Conservation (phyloP, 179 eudicot species). For the Carnegiea gigantea region DNA sequence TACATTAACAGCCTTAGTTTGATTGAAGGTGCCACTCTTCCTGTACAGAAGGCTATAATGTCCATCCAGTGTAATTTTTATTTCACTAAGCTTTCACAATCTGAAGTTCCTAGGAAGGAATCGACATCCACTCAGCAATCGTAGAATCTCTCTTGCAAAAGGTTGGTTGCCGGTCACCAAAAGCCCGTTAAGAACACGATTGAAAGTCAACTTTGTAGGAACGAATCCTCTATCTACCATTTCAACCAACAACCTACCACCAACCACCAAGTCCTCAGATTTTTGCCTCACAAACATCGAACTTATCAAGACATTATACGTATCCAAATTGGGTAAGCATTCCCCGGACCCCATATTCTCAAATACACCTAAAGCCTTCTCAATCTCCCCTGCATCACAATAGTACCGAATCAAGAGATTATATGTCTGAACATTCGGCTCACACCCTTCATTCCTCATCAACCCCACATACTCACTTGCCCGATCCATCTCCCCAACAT, state of each 20-base stretch:
- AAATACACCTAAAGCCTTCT: slow-evolving; percentile 70
- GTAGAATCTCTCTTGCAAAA: slow-evolving; percentile 78
- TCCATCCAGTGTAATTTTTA: background rate
- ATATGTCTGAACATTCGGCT: slow-evolving; percentile 78
- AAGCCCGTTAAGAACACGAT: slow-evolving; percentile 79
- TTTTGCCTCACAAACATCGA: slow-evolving; percentile 78
- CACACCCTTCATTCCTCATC: slow-evolving; percentile 77
- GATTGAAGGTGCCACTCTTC: background rate
- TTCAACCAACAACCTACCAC: slow-evolving; percentile 79
- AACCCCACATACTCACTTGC: slow-evolving; percentile 59
- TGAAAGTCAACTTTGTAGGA: slow-evolving; percentile 70
- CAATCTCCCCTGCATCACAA: slow-evolving; percentile 83
- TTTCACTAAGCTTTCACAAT: slow-evolving; percentile 37
- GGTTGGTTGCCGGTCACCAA: slow-evolving; percentile 84
- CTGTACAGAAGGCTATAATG: background rate
- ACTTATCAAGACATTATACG: slow-evolving; percentile 74
- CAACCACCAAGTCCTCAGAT: slow-evolving; percentile 75
- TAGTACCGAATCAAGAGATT: slow-evolving; percentile 74
- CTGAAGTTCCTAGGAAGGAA: slow-evolving; percentile 71
- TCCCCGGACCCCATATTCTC: slow-evolving; percentile 56
- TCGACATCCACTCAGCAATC: slow-evolving; percentile 65
- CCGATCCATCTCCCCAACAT: slow-evolving; percentile 61
- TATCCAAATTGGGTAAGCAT: slow-evolving; percentile 91
- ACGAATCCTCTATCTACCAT: slow-evolving; percentile 82
- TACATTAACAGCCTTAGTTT: background rate